A percentile compares a stretch with the other conserved stretches of the same genome.
Evolutionary conservation across 371 early-diverging fungal species (phyloP).

Genomic region (Haplosporangium sp.): DNA sequence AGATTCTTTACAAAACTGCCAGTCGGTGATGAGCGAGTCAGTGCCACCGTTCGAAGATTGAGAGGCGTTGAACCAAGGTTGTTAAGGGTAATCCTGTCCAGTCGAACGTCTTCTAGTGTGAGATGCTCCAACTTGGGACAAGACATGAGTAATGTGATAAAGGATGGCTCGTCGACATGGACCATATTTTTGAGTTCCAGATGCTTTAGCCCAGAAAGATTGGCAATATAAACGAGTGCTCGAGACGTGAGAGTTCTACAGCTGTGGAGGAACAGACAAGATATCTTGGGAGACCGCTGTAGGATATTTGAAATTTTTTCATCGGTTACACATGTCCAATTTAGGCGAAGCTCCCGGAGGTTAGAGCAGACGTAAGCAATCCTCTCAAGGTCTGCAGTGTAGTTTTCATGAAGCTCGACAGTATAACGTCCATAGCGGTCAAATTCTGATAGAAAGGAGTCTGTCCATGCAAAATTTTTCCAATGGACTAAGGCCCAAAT

Average conservation of each 20-base stretch:
- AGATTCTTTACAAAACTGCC: conserved; percentile 35
- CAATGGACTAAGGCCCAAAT: conserved; percentile 44
- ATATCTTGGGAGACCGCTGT: conserved; percentile 34
- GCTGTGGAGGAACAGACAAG: conserved; percentile 29
- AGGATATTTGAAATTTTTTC: conserved; percentile 23
- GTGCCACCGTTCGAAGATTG: conserved; percentile 17
- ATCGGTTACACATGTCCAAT: conserved; percentile 33
- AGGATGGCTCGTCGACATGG: conserved; percentile 22
- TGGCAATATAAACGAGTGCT: conserved; percentile 17
- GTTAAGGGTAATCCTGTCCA: conserved; percentile 20
- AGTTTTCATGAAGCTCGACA: conserved; percentile 45
- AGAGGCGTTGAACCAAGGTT: conserved; percentile 22
- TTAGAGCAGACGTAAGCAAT: conserved; percentile 39
- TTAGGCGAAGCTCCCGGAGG: conserved; percentile 40
- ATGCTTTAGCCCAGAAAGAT: conserved; percentile 12
- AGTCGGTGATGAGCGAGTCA: conserved; percentile 42
- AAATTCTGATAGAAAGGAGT: conserved; percentile 37
- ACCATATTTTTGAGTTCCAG: conserved; percentile 45
- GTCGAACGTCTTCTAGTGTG: conserved; percentile 33
- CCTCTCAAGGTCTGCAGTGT: conserved; percentile 35
- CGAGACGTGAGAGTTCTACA: conserved; percentile 28
- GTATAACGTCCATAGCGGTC: conserved; percentile 45
- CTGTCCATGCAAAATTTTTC: conserved; percentile 24
- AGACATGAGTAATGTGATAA: conserved; percentile 16
- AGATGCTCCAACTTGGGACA: conserved; percentile 39